Conservation (phyloP, 495 filamentous ascomycete genomes). For the Penicillium coffeae region DNA sequence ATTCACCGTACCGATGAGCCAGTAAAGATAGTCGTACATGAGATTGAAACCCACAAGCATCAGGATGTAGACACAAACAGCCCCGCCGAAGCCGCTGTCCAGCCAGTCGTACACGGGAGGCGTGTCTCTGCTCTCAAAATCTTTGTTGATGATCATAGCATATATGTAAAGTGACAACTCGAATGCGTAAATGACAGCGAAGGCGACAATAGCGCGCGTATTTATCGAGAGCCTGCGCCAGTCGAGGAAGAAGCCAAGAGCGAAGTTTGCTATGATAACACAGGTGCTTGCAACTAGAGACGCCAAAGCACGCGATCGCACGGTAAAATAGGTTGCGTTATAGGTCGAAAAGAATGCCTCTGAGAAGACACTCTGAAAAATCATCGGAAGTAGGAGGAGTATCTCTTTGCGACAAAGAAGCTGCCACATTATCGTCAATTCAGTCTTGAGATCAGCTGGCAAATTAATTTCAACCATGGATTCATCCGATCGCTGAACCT, state of each 20-base stretch:
- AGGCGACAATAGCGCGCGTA: slow-evolving; percentile 25
- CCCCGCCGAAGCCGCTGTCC: slow-evolving; percentile 34
- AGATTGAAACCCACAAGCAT: slow-evolving; percentile 40
- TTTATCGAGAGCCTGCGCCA: slow-evolving; percentile 30
- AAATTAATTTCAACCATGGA: slow-evolving; percentile 45
- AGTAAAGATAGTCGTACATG: slow-evolving; percentile 51
- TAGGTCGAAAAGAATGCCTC: slow-evolving; percentile 31
- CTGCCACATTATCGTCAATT: slow-evolving; percentile 16
- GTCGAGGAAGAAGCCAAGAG: slow-evolving; percentile 17
- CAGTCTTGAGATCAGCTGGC: slow-evolving; percentile 28
- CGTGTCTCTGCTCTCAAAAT: neutral
- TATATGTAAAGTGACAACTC: slow-evolving; percentile 2
- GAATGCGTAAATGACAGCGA: slow-evolving; percentile 1
- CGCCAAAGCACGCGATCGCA: slow-evolving; percentile 34
- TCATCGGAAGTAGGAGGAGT: slow-evolving; percentile 25
- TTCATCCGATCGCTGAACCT: slow-evolving; percentile 54
- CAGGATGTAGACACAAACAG: slow-evolving; percentile 39
- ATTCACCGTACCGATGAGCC: slow-evolving; percentile 55
- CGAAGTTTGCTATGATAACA: slow-evolving; percentile 40
- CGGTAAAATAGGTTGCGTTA: slow-evolving; percentile 34
- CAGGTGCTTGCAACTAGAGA: slow-evolving; percentile 30
- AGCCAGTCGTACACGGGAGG: neutral
- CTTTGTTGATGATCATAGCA: slow-evolving; percentile 2
- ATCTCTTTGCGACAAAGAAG: neutral
- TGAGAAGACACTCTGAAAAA: slow-evolving; percentile 38